Conservation (phyloP, 768 basidiomycete species). For the Termitomyces sp. region DNA sequence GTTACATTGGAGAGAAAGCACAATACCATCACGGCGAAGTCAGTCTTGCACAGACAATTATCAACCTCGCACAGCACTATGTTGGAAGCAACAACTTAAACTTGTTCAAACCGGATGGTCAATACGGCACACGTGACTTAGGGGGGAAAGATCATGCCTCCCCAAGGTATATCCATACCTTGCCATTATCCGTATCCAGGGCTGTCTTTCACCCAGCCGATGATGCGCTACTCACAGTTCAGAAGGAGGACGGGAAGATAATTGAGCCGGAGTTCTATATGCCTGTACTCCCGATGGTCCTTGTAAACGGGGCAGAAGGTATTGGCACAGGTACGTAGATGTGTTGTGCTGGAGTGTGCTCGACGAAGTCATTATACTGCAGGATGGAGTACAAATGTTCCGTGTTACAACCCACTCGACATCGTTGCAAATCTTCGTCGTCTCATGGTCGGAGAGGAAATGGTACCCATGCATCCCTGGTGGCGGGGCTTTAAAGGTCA, state of each 20-base stretch:
- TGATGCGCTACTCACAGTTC: constrained; percentile 77
- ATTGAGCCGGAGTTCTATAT: constrained; percentile 97
- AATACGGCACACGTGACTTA: constrained; percentile 89
- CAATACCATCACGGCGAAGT: constrained; percentile 97
- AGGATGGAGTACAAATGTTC: constrained; percentile 96
- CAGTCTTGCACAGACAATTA: constrained; percentile 82
- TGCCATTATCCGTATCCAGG: constrained; percentile 68
- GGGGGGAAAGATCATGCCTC: constrained; percentile 98
- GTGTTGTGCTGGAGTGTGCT: background rate
- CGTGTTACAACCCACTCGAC: constrained; percentile 88
- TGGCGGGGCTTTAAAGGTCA: constrained; percentile 93
- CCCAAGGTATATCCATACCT: constrained; percentile 93
- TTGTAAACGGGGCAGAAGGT: constrained; percentile 94
- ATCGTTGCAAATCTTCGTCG: constrained; percentile 85
- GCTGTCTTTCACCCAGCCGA: constrained; percentile 78
- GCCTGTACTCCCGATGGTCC: constrained; percentile 81
- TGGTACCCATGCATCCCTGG: constrained; percentile 90
- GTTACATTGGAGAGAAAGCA: constrained; percentile 91
- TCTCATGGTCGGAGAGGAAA: constrained; percentile 80
- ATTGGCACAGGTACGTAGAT: constrained; percentile 81
- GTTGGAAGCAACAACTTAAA: constrained; percentile 97
- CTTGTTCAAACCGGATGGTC: constrained; percentile 81
- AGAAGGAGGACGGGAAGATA: constrained; percentile 76
- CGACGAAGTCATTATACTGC: background rate
- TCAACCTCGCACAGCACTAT: constrained; percentile 90